These are phyloP conservation scores for Coemansia sp. DNA, from an alignment of 192 early-diverging fungal genomes.

Conservation along the genomic window DNA sequence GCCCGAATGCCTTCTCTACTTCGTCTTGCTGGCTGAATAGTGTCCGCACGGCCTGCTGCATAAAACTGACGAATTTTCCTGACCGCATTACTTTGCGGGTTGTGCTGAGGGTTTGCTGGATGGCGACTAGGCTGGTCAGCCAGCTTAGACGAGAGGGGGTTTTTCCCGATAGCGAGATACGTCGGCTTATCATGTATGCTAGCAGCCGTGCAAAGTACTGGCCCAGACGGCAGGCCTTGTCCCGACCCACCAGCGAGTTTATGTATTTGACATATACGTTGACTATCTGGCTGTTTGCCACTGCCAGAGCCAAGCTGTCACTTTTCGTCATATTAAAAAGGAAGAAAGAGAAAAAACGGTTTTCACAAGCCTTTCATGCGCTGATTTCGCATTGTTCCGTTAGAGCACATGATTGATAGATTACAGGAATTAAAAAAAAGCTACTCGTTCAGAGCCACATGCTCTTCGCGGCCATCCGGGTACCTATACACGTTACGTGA, in stretches of 20 bases:
- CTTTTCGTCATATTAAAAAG: conserved; percentile 1
- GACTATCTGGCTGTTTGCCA: conserved; percentile 25
- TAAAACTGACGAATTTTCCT: conserved; percentile 49
- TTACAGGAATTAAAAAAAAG: no score
- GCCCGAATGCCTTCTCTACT: conserved; percentile 21
- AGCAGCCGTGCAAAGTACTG: conserved; percentile 87
- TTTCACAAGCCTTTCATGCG: not conserved
- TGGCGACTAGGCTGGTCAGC: conserved; percentile 21
- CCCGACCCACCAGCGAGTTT: conserved; percentile 66
- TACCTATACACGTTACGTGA: conserved; percentile 13
- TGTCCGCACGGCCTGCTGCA: conserved; percentile 17
- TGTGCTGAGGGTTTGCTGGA: conserved; percentile 28
- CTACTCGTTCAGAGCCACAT: not conserved
- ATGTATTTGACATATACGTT: conserved; percentile 57
- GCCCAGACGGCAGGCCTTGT: conserved; percentile 75
- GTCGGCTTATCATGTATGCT: conserved; percentile 47
- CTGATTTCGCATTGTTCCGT: no score
- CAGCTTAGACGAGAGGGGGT: conserved; percentile 16
- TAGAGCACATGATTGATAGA: no score
- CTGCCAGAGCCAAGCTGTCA: conserved; percentile 1
- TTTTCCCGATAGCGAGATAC: conserved; percentile 15
- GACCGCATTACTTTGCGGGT: conserved; percentile 47
- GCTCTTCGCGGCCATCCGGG: conserved; percentile 28
- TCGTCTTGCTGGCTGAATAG: conserved; percentile 28
- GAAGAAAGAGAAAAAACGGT: not conserved